Evolutionary conservation across 257 asterid species (phyloP).

Genomic region (Solanum etuberosum): DNA sequence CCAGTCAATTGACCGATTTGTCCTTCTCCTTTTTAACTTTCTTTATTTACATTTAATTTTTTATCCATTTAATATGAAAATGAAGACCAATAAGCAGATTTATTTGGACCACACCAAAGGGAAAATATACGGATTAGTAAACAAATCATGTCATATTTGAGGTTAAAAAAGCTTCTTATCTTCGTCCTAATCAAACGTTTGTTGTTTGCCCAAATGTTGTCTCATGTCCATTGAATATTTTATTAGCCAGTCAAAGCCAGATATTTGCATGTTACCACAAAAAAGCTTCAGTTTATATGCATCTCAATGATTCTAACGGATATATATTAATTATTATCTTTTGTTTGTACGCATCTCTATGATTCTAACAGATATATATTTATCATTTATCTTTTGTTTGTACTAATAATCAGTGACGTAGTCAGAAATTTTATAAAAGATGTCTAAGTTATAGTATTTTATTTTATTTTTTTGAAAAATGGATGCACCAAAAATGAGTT

Average conservation of each 20-base stretch:
- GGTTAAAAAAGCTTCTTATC: constrained; percentile 1
- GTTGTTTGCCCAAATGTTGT: background rate
- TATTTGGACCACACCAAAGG: background rate
- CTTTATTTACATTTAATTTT: no score
- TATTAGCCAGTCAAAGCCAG: background rate
- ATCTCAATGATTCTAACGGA: background rate
- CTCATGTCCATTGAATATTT: background rate
- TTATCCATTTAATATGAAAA: background rate
- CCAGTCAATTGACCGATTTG: no score
- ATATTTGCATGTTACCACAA: background rate
- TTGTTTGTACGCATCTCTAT: no score
- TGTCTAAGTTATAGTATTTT: no score
- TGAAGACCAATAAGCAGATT: background rate
- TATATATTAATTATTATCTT: background rate
- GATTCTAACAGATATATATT: no score
- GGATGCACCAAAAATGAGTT: no score
- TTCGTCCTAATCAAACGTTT: constrained; percentile 4
- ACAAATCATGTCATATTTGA: constrained; percentile 5
- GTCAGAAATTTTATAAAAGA: no score
- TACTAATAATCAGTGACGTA: no score
- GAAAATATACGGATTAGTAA: background rate
- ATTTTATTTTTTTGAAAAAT: no score
- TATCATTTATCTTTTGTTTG: no score
- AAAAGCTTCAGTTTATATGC: background rate
- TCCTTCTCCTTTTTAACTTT: no score